A percentile compares a stretch with the other conserved stretches of the same genome.
phyloP scores from a whole-genome alignment of 345 rosid genomes.

The Anastatica hierochuntica region DNA sequence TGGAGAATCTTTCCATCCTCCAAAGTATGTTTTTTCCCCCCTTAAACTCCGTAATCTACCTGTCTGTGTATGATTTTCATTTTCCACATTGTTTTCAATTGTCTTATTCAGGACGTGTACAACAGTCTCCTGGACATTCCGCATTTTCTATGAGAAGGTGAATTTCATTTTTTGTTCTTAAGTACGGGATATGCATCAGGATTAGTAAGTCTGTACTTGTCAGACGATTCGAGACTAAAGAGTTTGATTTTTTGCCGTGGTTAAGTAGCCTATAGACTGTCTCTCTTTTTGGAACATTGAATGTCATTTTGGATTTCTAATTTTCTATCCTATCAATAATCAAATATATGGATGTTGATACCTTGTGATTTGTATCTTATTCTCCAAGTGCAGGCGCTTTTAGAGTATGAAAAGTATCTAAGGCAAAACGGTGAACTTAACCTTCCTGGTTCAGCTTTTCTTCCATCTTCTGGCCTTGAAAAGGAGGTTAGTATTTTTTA shows the following conservation, averaged over 20 bases:
- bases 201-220: not conserved
- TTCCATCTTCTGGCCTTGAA: conserved; percentile 44
- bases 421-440: conserved; percentile 62
- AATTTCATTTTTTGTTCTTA: not conserved
- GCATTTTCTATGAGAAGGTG: conserved; percentile 94
- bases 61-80: not conserved
- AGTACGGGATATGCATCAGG: not conserved
- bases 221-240: not conserved
- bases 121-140: conserved; percentile 95
- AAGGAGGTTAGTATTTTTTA: conserved; percentile 47
- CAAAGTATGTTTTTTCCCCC: conserved; percentile 53
- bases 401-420: conserved; percentile 77
- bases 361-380: conserved; percentile 7
- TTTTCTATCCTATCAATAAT: not conserved
- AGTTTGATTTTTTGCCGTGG: conserved; percentile 1
- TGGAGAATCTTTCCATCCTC: conserved; percentile 96
- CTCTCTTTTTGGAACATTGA: not conserved
- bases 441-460: conserved; percentile 49
- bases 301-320: not conserved
- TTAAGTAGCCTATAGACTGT: not conserved
- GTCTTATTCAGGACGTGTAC: conserved; percentile 72
- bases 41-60: not conserved
- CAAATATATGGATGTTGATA: not conserved
- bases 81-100: not conserved
- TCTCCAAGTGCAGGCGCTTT: conserved; percentile 48